These are phyloP conservation scores for Pichia manshurica DNA, from an alignment of 805 yeast genomes.

Conservation along the genomic window DNA sequence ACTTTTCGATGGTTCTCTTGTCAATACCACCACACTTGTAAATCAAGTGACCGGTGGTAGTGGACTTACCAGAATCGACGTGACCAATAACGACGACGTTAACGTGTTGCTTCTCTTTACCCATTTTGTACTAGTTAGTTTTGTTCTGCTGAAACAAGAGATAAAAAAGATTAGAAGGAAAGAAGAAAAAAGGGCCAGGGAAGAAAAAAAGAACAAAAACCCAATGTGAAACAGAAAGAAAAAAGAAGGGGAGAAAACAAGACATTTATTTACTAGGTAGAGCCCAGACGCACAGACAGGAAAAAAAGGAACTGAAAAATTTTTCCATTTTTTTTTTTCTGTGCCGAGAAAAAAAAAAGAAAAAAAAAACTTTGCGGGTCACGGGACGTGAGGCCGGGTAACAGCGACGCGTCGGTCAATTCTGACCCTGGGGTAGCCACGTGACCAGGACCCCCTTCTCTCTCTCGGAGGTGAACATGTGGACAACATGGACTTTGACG, in stretches of 20 bases:
- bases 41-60: conserved; percentile 99
- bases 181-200: background rate
- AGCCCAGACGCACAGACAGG: background rate
- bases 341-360: background rate
- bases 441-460: background rate
- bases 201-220: background rate
- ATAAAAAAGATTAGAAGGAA: background rate
- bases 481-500: background rate
- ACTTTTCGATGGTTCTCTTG: conserved; percentile 97
- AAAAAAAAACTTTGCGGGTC: background rate
- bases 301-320: background rate
- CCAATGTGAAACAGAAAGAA: background rate
- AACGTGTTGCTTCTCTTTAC: conserved; percentile 96
- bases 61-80: conserved; percentile 99
- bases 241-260: background rate
- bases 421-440: background rate
- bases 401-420: background rate
- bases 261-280: background rate
- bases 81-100: conserved; percentile 99
- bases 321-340: background rate
- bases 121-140: conserved; percentile 36
- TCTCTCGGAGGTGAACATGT: background rate
- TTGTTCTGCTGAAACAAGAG: background rate
- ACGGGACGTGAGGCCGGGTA: background rate
- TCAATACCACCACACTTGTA: conserved; percentile 99